phyloP scores from a whole-genome alignment of 1,284 basidiomycete species.

The Malassezia brasiliensis region DNA sequence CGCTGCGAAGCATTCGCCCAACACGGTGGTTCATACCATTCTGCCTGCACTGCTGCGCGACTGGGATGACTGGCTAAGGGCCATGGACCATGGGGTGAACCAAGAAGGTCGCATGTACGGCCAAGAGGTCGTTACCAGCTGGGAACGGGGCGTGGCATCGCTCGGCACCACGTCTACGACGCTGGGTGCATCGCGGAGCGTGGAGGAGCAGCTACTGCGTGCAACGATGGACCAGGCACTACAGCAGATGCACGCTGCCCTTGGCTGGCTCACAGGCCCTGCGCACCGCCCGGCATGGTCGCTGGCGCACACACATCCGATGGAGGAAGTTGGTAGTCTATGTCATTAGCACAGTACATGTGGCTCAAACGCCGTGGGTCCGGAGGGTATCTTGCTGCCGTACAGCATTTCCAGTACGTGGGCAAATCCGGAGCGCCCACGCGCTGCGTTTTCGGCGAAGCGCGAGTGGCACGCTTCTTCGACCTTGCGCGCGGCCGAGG shows the following conservation, averaged over 20 bases:
- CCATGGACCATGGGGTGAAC: constrained; percentile 33
- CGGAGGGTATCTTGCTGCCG: not conserved
- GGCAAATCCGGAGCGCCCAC: constrained; percentile 13
- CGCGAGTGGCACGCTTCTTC: constrained; percentile 7
- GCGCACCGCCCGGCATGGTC: constrained; percentile 7
- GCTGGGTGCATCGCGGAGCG: not conserved
- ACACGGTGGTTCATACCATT: constrained; percentile 30
- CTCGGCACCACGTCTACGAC: not conserved
- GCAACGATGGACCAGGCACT: constrained; percentile 6
- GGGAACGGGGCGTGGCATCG: constrained; percentile 27
- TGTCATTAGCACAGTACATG: not conserved
- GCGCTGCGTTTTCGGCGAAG: constrained; percentile 12
- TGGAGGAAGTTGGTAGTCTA: constrained; percentile 8
- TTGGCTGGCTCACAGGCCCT: constrained; percentile 14
- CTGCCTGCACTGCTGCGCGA: constrained; percentile 34
- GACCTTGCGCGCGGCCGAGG: constrained; percentile 2
- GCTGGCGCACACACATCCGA: not conserved
- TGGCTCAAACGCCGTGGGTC: not conserved
- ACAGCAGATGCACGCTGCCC: constrained; percentile 6
- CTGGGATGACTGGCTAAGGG: constrained; percentile 31
- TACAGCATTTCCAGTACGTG: constrained; percentile 7
- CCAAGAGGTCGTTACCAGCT: constrained; percentile 32
- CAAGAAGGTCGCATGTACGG: constrained; percentile 40
- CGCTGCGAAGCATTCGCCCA: constrained; percentile 16
- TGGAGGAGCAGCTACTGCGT: constrained; percentile 8